Conservation (phyloP, 106 monocot genomes). For the Agapanthus africanus region DNA sequence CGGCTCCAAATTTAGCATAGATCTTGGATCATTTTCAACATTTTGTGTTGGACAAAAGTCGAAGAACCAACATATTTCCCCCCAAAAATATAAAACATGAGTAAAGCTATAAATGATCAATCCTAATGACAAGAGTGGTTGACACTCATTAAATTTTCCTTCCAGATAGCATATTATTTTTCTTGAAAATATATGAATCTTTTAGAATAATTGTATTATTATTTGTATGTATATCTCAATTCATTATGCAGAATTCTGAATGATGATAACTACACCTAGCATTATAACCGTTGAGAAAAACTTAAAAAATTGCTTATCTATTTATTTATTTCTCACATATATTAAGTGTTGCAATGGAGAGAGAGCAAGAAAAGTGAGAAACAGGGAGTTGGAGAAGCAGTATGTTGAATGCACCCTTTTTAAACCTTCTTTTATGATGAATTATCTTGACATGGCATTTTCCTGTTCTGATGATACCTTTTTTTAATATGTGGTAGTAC, state of each 20-base stretch:
- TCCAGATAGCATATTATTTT: neutral
- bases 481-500: no score
- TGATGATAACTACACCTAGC: neutral
- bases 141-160: neutral
- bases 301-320: neutral
- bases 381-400: no score
- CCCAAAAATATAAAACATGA: neutral
- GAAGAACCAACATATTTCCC: neutral
- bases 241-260: neutral
- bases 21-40: no score
- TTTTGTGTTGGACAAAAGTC: no score
- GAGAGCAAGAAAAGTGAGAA: no score
- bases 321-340: neutral
- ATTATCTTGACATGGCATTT: no score
- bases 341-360: neutral
- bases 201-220: no score
- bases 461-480: no score
- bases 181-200: no score
- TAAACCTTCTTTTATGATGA: no score
- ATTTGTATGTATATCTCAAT: neutral
- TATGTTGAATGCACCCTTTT: no score
- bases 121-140: neutral
- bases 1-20: neutral
- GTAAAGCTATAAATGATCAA: neutral
- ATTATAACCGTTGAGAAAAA: neutral